Evolutionary conservation across 345 rosid species (phyloP).

Genomic region (Noccaea bulbosa): DNA sequence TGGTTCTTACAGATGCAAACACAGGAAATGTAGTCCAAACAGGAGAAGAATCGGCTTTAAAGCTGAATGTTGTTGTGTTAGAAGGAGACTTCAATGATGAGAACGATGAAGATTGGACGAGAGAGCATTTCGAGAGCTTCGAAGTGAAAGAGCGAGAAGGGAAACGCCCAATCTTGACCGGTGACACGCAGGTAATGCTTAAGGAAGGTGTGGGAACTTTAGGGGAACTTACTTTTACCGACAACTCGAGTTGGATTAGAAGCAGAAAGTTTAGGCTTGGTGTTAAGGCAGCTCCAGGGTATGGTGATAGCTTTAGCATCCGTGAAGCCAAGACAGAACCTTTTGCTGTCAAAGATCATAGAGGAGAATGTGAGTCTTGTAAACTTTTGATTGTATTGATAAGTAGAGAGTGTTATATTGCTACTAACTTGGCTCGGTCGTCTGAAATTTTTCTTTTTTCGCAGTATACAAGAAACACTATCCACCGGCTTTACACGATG

Average conservation of each 20-base stretch:
- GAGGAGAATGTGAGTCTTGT: slow-evolving; percentile 81
- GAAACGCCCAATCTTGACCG: slow-evolving; percentile 82
- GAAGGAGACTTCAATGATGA: slow-evolving; percentile 89
- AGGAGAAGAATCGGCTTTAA: slow-evolving; percentile 72
- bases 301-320: slow-evolving; percentile 57
- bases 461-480: slow-evolving; percentile 95
- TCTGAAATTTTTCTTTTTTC: slow-evolving; percentile 13
- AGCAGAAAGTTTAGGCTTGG: slow-evolving; percentile 98
- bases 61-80: slow-evolving; percentile 72
- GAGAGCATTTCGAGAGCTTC: slow-evolving; percentile 73
- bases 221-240: slow-evolving; percentile 85
- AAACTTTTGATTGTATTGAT: slow-evolving; percentile 14
- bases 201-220: slow-evolving; percentile 89
- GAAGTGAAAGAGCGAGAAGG: slow-evolving; percentile 91
- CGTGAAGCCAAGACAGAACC: slow-evolving; percentile 93
- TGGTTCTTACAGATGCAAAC: slow-evolving; percentile 63
- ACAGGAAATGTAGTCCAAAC: slow-evolving; percentile 66
- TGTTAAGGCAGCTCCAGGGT: slow-evolving; percentile 59
- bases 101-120: slow-evolving; percentile 64
- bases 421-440: neutral
- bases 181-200: slow-evolving; percentile 72
- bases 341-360: slow-evolving; percentile 94
- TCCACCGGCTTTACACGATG: slow-evolving; percentile 90
- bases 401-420: slow-evolving; percentile 11
- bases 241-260: slow-evolving; percentile 97